A percentile compares a stretch with the other conserved stretches of the same genome.
Conservation (phyloP, 495 filamentous ascomycete species). For the Parathielavia appendiculata region DNA sequence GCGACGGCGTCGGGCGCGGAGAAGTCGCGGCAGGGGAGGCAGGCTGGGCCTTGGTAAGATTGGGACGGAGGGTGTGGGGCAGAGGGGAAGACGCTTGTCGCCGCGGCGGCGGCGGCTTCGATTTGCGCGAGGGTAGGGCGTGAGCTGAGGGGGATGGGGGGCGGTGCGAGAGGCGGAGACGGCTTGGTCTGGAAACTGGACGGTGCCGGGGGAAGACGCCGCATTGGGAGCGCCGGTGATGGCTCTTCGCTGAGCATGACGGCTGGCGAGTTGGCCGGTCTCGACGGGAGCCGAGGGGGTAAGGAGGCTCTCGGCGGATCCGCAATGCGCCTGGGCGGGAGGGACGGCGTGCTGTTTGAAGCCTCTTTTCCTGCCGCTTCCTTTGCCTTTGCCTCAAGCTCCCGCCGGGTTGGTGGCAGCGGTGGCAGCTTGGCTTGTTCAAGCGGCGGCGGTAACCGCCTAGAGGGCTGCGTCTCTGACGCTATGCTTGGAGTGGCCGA, state of each 20-base stretch:
- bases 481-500: slow-evolving; percentile 32
- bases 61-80: slow-evolving; percentile 25
- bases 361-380: slow-evolving; percentile 22
- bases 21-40: slow-evolving; percentile 83
- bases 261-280: slow-evolving; percentile 30
- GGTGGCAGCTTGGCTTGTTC: slow-evolving; percentile 48
- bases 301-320: slow-evolving; percentile 32
- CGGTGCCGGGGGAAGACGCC: slow-evolving; percentile 41
- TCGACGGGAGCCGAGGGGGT: slow-evolving; percentile 41
- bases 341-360: slow-evolving; percentile 22
- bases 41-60: slow-evolving; percentile 34
- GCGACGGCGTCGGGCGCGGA: slow-evolving; percentile 74
- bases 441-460: slow-evolving; percentile 46
- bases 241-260: slow-evolving; percentile 13
- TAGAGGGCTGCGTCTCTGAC: slow-evolving; percentile 27
- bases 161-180: slow-evolving; percentile 30
- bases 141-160: slow-evolving; percentile 44
- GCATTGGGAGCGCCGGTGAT: slow-evolving; percentile 29
- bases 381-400: slow-evolving; percentile 43
- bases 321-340: slow-evolving; percentile 25
- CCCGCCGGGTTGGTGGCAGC: slow-evolving; percentile 42
- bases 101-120: slow-evolving; percentile 30
- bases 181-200: slow-evolving; percentile 23
- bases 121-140: slow-evolving; percentile 42
- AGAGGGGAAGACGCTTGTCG: slow-evolving; percentile 17